A percentile compares a stretch with the other conserved stretches of the same genome.
Evolutionary conservation across 257 asterid species (phyloP).

Genomic region (Plectranthus barbatus): DNA sequence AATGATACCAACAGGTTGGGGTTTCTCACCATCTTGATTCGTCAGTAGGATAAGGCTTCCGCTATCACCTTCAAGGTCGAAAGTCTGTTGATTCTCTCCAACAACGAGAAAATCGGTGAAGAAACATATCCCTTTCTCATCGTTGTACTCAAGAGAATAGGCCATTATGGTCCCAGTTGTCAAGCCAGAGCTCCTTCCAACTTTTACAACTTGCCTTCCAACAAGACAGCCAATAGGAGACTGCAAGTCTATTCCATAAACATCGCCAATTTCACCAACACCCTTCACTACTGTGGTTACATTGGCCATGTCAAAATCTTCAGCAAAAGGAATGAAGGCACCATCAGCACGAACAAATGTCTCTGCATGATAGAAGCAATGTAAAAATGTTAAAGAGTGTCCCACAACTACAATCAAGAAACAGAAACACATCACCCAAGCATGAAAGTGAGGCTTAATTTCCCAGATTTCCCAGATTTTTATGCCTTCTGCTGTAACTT

Average conservation of each 20-base stretch:
- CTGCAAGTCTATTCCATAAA: constrained; percentile 72
- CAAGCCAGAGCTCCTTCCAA: constrained; percentile 97
- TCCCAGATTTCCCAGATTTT: too few species aligned
- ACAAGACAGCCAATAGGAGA: constrained; percentile 71
- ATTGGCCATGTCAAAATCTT: constrained; percentile 61
- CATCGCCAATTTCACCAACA: constrained; percentile 77
- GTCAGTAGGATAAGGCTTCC: constrained; percentile 90
- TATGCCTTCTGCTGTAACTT: too few species aligned
- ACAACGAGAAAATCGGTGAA: constrained; percentile 93
- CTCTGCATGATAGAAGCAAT: constrained; percentile 44
- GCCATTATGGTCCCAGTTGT: constrained; percentile 94
- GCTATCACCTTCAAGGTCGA: constrained; percentile 99
- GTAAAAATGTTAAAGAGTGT: not conserved
- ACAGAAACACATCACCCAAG: too few species aligned
- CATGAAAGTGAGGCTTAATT: too few species aligned
- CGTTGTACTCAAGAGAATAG: constrained; percentile 88
- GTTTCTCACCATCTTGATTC: constrained; percentile 55
- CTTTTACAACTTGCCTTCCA: constrained; percentile 84
- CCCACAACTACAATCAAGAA: too few species aligned
- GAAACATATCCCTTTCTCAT: constrained; percentile 89
- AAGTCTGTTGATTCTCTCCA: constrained; percentile 84
- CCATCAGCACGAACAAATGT: constrained; percentile 98
- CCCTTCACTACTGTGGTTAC: constrained; percentile 81
- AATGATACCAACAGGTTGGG: constrained; percentile 84
- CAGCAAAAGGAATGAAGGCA: constrained; percentile 92